A percentile compares a stretch with the other conserved stretches of the same genome.
Conservation (phyloP, 495 filamentous ascomycete genomes). For the Thozetella sp. region DNA sequence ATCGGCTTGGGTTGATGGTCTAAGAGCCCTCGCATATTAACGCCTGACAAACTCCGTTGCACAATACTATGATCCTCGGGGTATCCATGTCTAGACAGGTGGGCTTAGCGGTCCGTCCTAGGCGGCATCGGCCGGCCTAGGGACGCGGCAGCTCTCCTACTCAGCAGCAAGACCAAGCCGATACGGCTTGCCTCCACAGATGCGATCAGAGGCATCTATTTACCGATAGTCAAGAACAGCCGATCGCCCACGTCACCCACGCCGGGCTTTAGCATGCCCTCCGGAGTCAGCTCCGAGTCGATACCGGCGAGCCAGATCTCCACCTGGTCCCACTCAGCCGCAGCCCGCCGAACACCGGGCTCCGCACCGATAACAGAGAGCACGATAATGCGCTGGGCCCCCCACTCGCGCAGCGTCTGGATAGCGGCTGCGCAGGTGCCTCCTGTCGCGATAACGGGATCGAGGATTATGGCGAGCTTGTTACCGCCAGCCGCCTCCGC, state of each 20-base stretch:
- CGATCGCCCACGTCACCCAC: slow-evolving; percentile 91
- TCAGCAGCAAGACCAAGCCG: not conserved
- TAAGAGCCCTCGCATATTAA: no score
- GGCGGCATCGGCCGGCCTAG: no score
- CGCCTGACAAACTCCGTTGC: no score
- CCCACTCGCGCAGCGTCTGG: slow-evolving; percentile 88
- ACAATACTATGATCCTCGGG: no score
- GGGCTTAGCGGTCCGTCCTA: no score
- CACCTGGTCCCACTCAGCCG: slow-evolving; percentile 71
- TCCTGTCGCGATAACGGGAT: slow-evolving; percentile 93
- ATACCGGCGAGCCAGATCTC: slow-evolving; percentile 84
- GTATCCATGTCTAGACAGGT: no score
- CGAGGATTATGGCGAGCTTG: slow-evolving; percentile 78
- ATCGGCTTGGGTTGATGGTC: no score
- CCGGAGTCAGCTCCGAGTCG: slow-evolving; percentile 69
- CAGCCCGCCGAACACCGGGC: slow-evolving; percentile 67
- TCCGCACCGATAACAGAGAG: slow-evolving; percentile 74
- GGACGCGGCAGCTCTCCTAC: not conserved
- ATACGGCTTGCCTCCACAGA: not conserved
- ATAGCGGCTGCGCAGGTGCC: slow-evolving; percentile 89
- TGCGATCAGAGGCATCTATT: slow-evolving; percentile 48
- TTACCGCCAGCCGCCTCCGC: slow-evolving; percentile 30
- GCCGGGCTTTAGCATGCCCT: slow-evolving; percentile 90
- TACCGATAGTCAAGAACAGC: slow-evolving; percentile 90
- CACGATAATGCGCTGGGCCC: slow-evolving; percentile 77